Evolutionary conservation across 228 moss, liverwort and hornwort species (phyloP).

Genomic region (Sphagnum magellanicum): DNA sequence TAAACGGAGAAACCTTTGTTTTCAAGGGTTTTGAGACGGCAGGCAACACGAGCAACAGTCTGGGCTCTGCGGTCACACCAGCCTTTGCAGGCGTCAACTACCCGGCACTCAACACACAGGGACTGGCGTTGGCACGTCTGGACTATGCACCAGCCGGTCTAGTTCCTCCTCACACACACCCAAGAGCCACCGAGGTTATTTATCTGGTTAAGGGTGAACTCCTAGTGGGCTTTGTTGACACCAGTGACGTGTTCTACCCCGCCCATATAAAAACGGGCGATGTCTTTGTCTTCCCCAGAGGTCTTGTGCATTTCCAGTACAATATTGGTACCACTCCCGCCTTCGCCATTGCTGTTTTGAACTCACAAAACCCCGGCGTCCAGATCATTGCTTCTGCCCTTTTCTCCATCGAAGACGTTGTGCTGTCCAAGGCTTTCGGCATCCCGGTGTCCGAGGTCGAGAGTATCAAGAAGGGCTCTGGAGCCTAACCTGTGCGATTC

Average conservation of each 20-base stretch:
- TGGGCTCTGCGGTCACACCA: not conserved
- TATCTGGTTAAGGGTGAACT: slow-evolving; percentile 12
- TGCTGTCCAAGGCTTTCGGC: slow-evolving; percentile 17
- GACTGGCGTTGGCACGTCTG: slow-evolving; percentile 15
- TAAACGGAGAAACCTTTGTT: not conserved
- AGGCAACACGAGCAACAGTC: not conserved
- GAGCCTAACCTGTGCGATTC: too few relatives aligned
- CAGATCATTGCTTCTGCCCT: slow-evolving; percentile 21
- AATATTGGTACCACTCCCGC: slow-evolving; percentile 1
- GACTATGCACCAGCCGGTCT: slow-evolving; percentile 21
- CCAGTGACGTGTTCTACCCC: slow-evolving; percentile 19
- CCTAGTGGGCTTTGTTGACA: slow-evolving; percentile 13
- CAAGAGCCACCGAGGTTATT: slow-evolving; percentile 24
- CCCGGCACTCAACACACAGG: slow-evolving; percentile 17
- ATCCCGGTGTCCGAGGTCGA: not conserved
- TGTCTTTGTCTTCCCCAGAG: slow-evolving; percentile 22
- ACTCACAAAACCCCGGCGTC: slow-evolving; percentile 33
- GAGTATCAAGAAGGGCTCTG: slow-evolving; percentile 11
- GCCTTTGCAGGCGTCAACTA: slow-evolving; percentile 15
- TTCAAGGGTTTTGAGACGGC: not conserved
- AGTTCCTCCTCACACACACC: slow-evolving; percentile 35
- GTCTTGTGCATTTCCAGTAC: slow-evolving; percentile 24
- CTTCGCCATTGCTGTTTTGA: slow-evolving; percentile 20
- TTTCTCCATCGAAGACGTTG: not conserved
- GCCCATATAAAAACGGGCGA: slow-evolving; percentile 1